Conservation (phyloP, 2,329 filamentous ascomycete genomes). For the Claviceps fusiformis region DNA sequence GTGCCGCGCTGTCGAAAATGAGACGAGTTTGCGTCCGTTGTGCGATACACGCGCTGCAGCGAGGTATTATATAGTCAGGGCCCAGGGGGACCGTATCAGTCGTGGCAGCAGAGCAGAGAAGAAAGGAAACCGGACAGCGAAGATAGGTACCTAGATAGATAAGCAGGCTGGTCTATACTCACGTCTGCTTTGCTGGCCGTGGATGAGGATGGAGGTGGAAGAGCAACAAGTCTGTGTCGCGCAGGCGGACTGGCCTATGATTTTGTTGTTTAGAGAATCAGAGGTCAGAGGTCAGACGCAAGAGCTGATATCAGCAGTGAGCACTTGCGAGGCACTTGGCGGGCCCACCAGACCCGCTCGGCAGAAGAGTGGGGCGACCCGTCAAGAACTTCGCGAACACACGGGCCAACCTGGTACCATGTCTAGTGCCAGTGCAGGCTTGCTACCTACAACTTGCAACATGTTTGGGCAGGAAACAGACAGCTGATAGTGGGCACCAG, state of each 20-base stretch:
- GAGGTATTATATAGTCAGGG: too few species aligned
- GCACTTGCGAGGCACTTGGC: slow-evolving; percentile 4
- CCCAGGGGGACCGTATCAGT: too few species aligned
- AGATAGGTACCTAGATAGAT: too few species aligned
- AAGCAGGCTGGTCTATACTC: background rate
- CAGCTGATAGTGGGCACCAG: too few species aligned
- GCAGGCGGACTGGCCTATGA: slow-evolving; percentile 12
- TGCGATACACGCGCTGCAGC: too few species aligned
- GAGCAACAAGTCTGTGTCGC: slow-evolving; percentile 9
- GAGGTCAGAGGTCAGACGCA: too few species aligned
- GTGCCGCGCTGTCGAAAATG: too few species aligned
- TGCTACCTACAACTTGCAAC: background rate
- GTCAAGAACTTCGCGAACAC: slow-evolving; percentile 10
- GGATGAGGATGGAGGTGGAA: slow-evolving; percentile 8
- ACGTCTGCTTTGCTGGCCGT: slow-evolving; percentile 8
- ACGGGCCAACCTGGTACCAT: background rate
- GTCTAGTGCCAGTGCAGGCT: background rate
- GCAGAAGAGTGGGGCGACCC: slow-evolving; percentile 7
- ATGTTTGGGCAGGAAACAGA: background rate
- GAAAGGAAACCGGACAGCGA: too few species aligned
- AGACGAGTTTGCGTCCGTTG: too few species aligned
- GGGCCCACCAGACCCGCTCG: background rate
- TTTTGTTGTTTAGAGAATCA: too few species aligned
- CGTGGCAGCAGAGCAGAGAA: too few species aligned
- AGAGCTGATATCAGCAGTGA: too few species aligned